A percentile compares a stretch with the other conserved stretches of the same genome.
Evolutionary conservation across 2,329 filamentous ascomycete genomes (phyloP).

Genomic region (Trematosphaeria pertusa): DNA sequence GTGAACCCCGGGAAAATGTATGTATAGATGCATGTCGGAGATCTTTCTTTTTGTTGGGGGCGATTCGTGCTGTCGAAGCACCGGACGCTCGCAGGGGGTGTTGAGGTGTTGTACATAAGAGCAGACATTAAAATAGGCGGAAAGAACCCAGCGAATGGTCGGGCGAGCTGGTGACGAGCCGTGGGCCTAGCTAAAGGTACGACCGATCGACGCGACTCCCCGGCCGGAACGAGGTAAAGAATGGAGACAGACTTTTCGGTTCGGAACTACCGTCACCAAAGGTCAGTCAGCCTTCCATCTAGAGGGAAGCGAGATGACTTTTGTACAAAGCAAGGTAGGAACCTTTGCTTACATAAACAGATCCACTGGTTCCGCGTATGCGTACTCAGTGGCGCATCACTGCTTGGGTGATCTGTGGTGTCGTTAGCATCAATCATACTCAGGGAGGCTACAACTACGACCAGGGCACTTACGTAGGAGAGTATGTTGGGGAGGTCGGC

Average conservation of each 20-base stretch:
- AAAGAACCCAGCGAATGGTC: conserved; percentile 5
- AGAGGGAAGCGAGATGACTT: conserved; percentile 34
- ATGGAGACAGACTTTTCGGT: conserved; percentile 22
- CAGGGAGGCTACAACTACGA: conserved; percentile 33
- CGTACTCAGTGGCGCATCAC: conserved; percentile 25
- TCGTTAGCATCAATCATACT: conserved; percentile 25
- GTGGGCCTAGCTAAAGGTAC: conserved; percentile 51
- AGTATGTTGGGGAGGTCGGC: conserved; percentile 52
- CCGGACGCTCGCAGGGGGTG: conserved; percentile 8
- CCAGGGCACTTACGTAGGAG: conserved; percentile 54
- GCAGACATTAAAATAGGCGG: conserved; percentile 16
- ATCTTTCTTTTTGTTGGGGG: conserved; percentile 11
- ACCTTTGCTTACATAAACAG: conserved; percentile 41
- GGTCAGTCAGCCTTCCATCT: conserved; percentile 34
- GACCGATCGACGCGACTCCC: conserved; percentile 21
- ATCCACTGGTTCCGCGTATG: conserved; percentile 12
- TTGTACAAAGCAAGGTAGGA: conserved; percentile 43
- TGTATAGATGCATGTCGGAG: conserved; percentile 11
- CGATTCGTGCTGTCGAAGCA: conserved; percentile 13
- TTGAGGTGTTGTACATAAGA: conserved; percentile 26
- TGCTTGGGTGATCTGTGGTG: conserved; percentile 42
- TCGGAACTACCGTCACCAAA: conserved; percentile 33
- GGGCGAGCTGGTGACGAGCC: conserved; percentile 24
- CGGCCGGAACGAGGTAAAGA: conserved; percentile 13
- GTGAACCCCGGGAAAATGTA: conserved; percentile 10